Evolutionary conservation across 208 protist species (phyloP).

Genomic region (Trypanosoma brucei): DNA sequence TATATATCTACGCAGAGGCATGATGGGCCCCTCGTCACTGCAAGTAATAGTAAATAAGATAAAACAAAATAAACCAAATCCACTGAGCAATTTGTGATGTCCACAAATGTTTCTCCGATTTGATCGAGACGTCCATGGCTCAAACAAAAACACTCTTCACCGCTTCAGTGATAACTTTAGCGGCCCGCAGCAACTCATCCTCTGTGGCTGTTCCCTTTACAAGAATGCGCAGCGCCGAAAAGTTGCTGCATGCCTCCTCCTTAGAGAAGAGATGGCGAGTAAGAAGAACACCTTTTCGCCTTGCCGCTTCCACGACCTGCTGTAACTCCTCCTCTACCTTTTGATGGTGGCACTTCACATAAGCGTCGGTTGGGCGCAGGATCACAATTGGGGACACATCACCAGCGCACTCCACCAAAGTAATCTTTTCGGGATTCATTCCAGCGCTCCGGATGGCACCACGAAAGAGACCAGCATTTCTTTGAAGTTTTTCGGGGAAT

Average conservation of each 20-base stretch:
- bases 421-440: slow-evolving; percentile 54
- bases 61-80: no score
- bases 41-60: no score
- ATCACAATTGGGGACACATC: slow-evolving; percentile 72
- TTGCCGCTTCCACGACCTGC: slow-evolving; percentile 43
- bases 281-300: slow-evolving; percentile 48
- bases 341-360: slow-evolving; percentile 30
- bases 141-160: slow-evolving; percentile 54
- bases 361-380: slow-evolving; percentile 38
- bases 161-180: slow-evolving; percentile 39
- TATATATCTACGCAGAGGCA: no score
- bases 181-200: slow-evolving; percentile 42
- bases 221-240: slow-evolving; percentile 60
- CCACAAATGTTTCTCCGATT: no score
- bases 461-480: slow-evolving; percentile 49
- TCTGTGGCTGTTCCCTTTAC: slow-evolving; percentile 52
- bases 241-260: slow-evolving; percentile 52
- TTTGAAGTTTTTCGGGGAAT: slow-evolving; percentile 36
- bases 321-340: slow-evolving; percentile 60
- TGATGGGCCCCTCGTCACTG: no score
- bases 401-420: slow-evolving; percentile 47
- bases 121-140: not conserved
- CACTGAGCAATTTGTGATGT: no score
- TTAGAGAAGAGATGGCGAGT: slow-evolving; percentile 60
- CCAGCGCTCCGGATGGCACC: slow-evolving; percentile 33